These are phyloP conservation scores for Eimeria acervulina DNA, from an alignment of 169 alveolate genomes.

Conservation along the genomic window DNA sequence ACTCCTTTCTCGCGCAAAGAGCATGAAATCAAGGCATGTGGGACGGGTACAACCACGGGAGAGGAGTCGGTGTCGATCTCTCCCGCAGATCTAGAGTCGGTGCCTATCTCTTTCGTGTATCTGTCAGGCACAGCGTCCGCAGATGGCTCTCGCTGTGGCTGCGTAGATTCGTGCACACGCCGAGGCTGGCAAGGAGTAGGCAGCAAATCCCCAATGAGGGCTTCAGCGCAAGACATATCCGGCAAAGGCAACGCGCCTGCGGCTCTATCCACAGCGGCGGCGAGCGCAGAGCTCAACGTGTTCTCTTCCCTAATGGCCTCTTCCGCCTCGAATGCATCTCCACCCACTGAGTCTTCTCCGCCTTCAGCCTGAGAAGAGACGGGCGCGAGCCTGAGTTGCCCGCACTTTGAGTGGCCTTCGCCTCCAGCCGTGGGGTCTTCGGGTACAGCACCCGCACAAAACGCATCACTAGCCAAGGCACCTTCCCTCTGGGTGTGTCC, in stretches of 20 bases:
- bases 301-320: neutral
- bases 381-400: neutral
- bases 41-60: neutral
- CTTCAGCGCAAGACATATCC: slow-evolving; percentile 34
- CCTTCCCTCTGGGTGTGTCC: neutral
- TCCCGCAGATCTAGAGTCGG: neutral
- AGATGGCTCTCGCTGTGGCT: neutral
- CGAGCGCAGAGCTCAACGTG: slow-evolving; percentile 5
- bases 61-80: neutral
- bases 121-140: neutral
- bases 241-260: slow-evolving; percentile 66
- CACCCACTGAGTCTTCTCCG: neutral
- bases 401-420: neutral
- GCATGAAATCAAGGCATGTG: neutral
- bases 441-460: neutral
- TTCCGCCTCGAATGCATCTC: neutral
- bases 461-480: neutral
- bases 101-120: neutral
- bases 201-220: slow-evolving; percentile 45
- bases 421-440: slow-evolving; percentile 10
- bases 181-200: neutral
- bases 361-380: neutral
- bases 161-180: neutral
- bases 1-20: neutral
- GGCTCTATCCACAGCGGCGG: slow-evolving; percentile 57